Percentiles rank a stretch among this genome's conserved stretches.
Evolutionary conservation across 805 yeast genomes (phyloP).

Genomic region (Ogataea corticis): DNA sequence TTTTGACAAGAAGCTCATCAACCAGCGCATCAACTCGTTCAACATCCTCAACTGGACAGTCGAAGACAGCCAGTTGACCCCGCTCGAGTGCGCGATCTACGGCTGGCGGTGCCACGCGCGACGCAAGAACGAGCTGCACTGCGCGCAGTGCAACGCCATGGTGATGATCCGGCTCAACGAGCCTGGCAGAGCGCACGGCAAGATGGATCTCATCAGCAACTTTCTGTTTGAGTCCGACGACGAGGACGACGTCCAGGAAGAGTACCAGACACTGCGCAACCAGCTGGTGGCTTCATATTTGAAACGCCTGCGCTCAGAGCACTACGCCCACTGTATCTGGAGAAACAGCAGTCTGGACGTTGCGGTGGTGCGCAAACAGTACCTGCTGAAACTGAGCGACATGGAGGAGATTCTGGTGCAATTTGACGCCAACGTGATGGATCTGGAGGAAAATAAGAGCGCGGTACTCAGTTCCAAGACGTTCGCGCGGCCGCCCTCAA

Average conservation of each 20-base stretch:
- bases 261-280: slow-evolving; percentile 14
- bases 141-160: slow-evolving; percentile 35
- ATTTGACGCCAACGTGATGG: slow-evolving; percentile 18
- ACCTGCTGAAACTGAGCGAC: slow-evolving; percentile 28
- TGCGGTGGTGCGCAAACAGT: slow-evolving; percentile 23
- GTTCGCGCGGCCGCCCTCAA: slow-evolving; percentile 6
- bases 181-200: slow-evolving; percentile 8
- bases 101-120: slow-evolving; percentile 53
- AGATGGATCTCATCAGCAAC: slow-evolving; percentile 12
- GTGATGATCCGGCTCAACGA: slow-evolving; percentile 31
- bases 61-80: slow-evolving; percentile 36
- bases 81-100: slow-evolving; percentile 47
- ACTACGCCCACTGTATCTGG: slow-evolving; percentile 32
- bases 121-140: slow-evolving; percentile 34
- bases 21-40: slow-evolving; percentile 45
- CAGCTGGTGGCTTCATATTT: slow-evolving; percentile 30
- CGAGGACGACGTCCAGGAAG: slow-evolving; percentile 24
- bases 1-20: slow-evolving; percentile 31
- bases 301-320: slow-evolving; percentile 27
- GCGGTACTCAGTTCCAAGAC: slow-evolving; percentile 15
- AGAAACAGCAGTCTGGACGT: slow-evolving; percentile 16
- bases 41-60: slow-evolving; percentile 50
- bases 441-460: slow-evolving; percentile 16
- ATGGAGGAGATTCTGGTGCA: slow-evolving; percentile 24
- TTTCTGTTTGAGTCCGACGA: slow-evolving; percentile 24